Evolutionary conservation across 1,284 basidiomycete genomes (phyloP).

Genomic region (Entoloma clypeatum): DNA sequence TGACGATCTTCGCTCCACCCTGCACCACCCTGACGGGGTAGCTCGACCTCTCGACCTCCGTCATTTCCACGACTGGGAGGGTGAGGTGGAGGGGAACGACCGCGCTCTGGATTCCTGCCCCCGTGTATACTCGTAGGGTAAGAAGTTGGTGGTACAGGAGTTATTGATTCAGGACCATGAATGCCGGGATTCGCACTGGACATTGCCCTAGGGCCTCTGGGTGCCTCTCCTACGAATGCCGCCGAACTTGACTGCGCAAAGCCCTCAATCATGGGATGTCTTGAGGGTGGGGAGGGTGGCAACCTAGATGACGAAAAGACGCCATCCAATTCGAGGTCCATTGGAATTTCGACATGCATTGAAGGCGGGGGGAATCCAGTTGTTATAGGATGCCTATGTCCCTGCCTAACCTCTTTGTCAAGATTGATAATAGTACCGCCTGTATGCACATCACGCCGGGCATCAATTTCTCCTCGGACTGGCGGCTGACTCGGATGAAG

Average conservation of each 20-base stretch:
- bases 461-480: conserved; percentile 8
- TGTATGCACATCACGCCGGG: conserved; percentile 1
- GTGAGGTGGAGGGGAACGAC: background rate
- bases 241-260: conserved; percentile 8
- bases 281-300: conserved; percentile 13
- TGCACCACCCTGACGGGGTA: too few species aligned
- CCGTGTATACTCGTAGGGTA: background rate
- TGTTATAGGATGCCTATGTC: conserved; percentile 5
- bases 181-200: conserved; percentile 5
- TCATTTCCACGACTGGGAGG: too few species aligned
- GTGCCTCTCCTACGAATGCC: conserved; percentile 18
- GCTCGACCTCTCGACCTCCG: conserved; percentile 7
- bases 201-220: conserved; percentile 27
- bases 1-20: too few species aligned
- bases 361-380: conserved; percentile 6
- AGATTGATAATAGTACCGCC: background rate
- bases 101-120: conserved; percentile 2
- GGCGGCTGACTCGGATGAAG: conserved; percentile 6
- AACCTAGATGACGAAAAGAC: conserved; percentile 13
- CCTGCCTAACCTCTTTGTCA: conserved; percentile 10
- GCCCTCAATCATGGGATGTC: conserved; percentile 12
- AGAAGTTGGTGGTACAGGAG: conserved; percentile 5
- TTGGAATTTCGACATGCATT: conserved; percentile 22
- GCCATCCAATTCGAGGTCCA: too few species aligned
- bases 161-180: conserved; percentile 1